phyloP scores from a whole-genome alignment of 345 rosid genomes.

The Eucalyptus urophylla region DNA sequence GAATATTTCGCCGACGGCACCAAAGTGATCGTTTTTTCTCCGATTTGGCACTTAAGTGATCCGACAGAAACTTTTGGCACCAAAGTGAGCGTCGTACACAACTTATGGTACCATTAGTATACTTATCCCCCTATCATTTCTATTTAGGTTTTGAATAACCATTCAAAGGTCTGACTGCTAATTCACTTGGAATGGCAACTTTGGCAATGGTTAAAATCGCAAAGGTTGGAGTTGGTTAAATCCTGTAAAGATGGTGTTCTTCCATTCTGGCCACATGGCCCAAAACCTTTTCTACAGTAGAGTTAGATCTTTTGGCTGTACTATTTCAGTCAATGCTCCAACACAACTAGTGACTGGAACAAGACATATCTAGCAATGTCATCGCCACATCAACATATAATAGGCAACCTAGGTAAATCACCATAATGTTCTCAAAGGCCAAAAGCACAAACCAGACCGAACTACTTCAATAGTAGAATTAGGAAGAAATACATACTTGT shows the following conservation, averaged over 20 bases:
- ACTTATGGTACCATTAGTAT: no score
- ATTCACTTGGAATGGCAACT: background rate
- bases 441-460: background rate
- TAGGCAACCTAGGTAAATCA: background rate
- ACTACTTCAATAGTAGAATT: background rate
- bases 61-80: no score
- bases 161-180: background rate
- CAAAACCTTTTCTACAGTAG: background rate
- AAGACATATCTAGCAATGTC: background rate
- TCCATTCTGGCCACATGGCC: background rate
- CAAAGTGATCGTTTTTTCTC: no score
- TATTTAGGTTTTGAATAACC: background rate
- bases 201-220: background rate
- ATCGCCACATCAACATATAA: no score
- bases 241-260: background rate
- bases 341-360: background rate
- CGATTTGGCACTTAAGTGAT: no score
- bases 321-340: background rate
- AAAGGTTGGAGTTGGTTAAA: background rate
- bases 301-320: background rate
- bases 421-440: background rate
- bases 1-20: no score
- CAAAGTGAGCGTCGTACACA: no score
- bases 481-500: slow-evolving; percentile 49
- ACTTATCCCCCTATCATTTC: background rate